A percentile compares a stretch with the other conserved stretches of the same genome.
Conservation (phyloP, 495 filamentous ascomycete genomes). For the Podospora tetraspora region DNA sequence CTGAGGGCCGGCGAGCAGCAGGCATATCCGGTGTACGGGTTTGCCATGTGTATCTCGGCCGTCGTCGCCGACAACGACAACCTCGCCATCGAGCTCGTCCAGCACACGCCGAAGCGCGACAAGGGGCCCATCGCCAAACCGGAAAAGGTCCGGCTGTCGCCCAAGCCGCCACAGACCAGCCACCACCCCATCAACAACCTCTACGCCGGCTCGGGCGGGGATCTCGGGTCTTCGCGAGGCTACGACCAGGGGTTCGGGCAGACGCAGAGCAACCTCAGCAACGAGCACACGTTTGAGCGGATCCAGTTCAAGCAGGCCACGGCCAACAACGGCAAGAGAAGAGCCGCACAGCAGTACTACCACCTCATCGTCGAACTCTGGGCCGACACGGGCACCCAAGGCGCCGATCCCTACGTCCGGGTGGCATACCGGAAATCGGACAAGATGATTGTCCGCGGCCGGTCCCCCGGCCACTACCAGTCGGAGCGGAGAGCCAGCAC, state of each 20-base stretch:
- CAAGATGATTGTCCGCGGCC: constrained; percentile 88
- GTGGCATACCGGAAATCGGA: constrained; percentile 74
- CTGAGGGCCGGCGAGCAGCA: constrained; percentile 31
- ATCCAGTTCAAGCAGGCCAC: constrained; percentile 97
- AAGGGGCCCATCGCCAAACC: constrained; percentile 81
- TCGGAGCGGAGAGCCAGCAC: constrained; percentile 70
- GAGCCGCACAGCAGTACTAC: constrained; percentile 91
- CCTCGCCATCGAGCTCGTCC: constrained; percentile 80
- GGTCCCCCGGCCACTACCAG: constrained; percentile 91
- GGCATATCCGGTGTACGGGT: constrained; percentile 53
- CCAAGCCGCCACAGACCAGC: constrained; percentile 53
- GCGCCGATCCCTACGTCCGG: constrained; percentile 58
- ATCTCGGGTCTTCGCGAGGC: constrained; percentile 34
- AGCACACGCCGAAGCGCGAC: constrained; percentile 93
- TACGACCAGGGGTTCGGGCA: constrained; percentile 40
- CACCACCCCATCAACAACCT: constrained; percentile 37
- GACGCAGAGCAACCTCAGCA: constrained; percentile 40
- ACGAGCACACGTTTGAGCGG: constrained; percentile 74
- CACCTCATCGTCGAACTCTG: constrained; percentile 86
- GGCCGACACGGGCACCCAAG: constrained; percentile 59
- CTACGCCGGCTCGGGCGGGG: constrained; percentile 30
- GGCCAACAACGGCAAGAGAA: constrained; percentile 89
- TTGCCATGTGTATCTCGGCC: constrained; percentile 83
- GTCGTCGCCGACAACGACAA: constrained; percentile 72
- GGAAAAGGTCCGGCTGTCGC: constrained; percentile 62